Conservation (phyloP, 257 asterid species). For the Catharanthus roseus region DNA sequence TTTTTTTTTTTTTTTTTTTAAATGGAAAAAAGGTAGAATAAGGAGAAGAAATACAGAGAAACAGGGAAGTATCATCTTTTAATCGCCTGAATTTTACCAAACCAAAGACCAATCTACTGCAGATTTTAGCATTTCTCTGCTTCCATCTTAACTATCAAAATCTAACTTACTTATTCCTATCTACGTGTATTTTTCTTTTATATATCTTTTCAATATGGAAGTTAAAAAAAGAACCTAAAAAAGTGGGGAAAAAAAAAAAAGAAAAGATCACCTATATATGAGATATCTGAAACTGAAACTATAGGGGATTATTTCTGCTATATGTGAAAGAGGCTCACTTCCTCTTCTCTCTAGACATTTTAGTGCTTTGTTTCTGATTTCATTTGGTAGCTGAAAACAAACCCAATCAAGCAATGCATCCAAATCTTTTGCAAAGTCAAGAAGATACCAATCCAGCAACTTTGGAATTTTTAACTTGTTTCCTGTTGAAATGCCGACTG, state of each 20-base stretch:
- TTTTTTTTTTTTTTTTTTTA: no score
- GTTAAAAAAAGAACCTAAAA: neutral
- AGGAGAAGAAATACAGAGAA: no score
- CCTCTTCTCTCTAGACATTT: slow-evolving; percentile 43
- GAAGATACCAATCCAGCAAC: slow-evolving; percentile 76
- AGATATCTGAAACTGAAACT: slow-evolving; percentile 77
- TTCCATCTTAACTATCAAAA: neutral
- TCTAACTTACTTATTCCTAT: neutral
- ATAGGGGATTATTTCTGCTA: slow-evolving; percentile 57
- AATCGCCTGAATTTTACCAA: no score
- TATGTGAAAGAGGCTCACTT: slow-evolving; percentile 36
- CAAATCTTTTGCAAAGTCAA: slow-evolving; percentile 77
- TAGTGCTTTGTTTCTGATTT: slow-evolving; percentile 40
- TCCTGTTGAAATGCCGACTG: slow-evolving; percentile 54
- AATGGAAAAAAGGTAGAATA: no score
- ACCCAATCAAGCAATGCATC: slow-evolving; percentile 72
- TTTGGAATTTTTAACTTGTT: slow-evolving; percentile 63
- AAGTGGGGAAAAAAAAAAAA: neutral
- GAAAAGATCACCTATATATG: slow-evolving; percentile 28
- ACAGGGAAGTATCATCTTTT: no score
- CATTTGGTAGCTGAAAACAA: slow-evolving; percentile 69
- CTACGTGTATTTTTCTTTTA: neutral
- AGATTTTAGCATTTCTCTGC: neutral
- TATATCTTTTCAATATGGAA: neutral
- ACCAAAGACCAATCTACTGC: neutral